A percentile compares a stretch with the other conserved stretches of the same genome.
Evolutionary conservation across 441 rosid species (phyloP).

Genomic region (Eugenia klotzschiana): DNA sequence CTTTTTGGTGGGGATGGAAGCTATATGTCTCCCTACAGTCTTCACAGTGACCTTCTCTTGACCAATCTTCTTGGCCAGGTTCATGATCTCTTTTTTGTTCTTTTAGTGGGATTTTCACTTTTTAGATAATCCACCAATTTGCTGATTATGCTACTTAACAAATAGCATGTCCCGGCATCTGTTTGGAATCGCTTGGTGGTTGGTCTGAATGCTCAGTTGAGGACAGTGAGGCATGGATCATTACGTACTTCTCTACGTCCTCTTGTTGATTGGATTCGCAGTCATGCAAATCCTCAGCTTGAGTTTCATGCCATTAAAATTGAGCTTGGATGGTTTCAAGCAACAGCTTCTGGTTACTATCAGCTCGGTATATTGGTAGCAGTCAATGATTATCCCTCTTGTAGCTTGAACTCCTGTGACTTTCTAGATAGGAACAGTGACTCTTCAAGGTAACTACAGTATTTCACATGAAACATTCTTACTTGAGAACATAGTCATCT

Average conservation of each 20-base stretch:
- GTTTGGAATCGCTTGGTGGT: constrained; percentile 93
- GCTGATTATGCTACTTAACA: background rate
- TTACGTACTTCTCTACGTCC: constrained; percentile 75
- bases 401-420: constrained; percentile 23
- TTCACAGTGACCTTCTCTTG: constrained; percentile 63
- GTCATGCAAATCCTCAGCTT: constrained; percentile 88
- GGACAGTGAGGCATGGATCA: constrained; percentile 87
- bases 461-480: background rate
- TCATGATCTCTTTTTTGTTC: background rate
- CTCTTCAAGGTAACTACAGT: constrained; percentile 36
- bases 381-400: constrained; percentile 43
- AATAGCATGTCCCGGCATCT: constrained; percentile 77
- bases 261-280: constrained; percentile 70
- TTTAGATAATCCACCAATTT: background rate
- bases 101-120: background rate
- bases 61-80: constrained; percentile 98
- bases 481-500: background rate
- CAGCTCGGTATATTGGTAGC: constrained; percentile 85
- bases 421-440: constrained; percentile 32
- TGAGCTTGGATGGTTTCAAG: constrained; percentile 95
- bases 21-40: constrained; percentile 90
- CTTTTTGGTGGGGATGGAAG: constrained; percentile 96
- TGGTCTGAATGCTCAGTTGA: constrained; percentile 90
- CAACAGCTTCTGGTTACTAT: constrained; percentile 93
- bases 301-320: constrained; percentile 83